Percentiles rank a stretch among this genome's conserved stretches.
phyloP scores from a whole-genome alignment of 1,284 basidiomycete species.

The Marasmius sp. region DNA sequence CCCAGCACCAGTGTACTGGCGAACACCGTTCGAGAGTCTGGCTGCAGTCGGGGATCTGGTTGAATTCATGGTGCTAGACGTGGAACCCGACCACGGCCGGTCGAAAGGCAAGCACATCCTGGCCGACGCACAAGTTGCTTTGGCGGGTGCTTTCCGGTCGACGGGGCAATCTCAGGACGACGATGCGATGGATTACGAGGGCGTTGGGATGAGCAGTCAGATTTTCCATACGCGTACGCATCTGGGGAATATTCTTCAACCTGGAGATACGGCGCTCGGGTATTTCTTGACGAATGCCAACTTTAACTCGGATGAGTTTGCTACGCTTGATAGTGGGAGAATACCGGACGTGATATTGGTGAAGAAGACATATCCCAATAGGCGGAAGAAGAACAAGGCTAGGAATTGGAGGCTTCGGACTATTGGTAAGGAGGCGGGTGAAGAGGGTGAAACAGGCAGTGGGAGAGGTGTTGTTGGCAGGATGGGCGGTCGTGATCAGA shows the following conservation, averaged over 20 bases:
- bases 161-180: constrained; percentile 42
- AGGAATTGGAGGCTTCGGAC: constrained; percentile 89
- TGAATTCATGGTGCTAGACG: constrained; percentile 94
- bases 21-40: constrained; percentile 83
- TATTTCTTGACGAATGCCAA: constrained; percentile 90
- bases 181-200: constrained; percentile 59
- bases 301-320: constrained; percentile 90
- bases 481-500: constrained; percentile 88
- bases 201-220: constrained; percentile 57
- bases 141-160: constrained; percentile 76
- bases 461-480: constrained; percentile 87
- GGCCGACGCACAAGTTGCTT: constrained; percentile 93
- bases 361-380: constrained; percentile 94
- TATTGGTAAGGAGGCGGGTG: constrained; percentile 92
- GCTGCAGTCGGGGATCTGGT: constrained; percentile 84
- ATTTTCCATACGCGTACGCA: constrained; percentile 98
- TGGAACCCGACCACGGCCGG: constrained; percentile 75
- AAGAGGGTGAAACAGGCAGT: constrained; percentile 72
- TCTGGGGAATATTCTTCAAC: constrained; percentile 92
- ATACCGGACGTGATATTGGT: constrained; percentile 93
- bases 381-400: constrained; percentile 87
- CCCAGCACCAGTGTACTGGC: constrained; percentile 85
- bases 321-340: constrained; percentile 69
- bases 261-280: constrained; percentile 91
- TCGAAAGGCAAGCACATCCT: constrained; percentile 77